Evolutionary conservation across 441 rosid species (phyloP), one percentile per base, ranked within the genome.

Genomic region (Geranium incanum): DNA sequence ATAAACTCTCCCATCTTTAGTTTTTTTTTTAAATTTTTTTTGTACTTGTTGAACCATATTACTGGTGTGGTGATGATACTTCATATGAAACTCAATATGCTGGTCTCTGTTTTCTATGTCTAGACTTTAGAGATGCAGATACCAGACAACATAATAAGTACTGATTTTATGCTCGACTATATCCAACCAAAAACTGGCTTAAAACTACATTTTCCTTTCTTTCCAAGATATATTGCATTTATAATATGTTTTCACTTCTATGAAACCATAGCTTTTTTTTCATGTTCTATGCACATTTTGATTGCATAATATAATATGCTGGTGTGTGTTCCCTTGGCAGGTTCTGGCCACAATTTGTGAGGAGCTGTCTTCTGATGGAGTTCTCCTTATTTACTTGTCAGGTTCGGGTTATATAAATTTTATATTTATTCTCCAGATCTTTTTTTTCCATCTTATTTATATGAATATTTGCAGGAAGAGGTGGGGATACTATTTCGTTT

Each of bases 321-420:
- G 70, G n/a, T 68, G 41, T 75, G 36, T 62, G 71, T 81, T 75
- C 36, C 55, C 68, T 81, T 71, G 64, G 79, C 82, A 94, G 97
- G 95, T 94, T 76, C 80, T 94, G 81, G 95, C 96, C 55, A 94
- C 91, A 57, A 85, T 86, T 74, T 84, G 87, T 74, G 97, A 90
- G 81, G 97, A 94, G 86, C 91, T 91, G 38, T 87, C 95, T 55
- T 78, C 85, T 68, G 92, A 91, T 79, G 97, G 97, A 37, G 79
- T 94, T 78, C 86, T 94, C 64, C 82, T 94, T 69, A 55, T 91
- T 80, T 94, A 90, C 80, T 79, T 91, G 73, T 94, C 97, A 75
- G 99, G 95, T 78, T 85, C 97, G 79, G 99, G 97, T 94, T 73
- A 72, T 67, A 66, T 36, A 6, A 70, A 21, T 71, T 74, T 4